Evolutionary conservation across 495 filamentous ascomycete species (phyloP), one percentile per base, ranked within the genome.

Genomic region (Filosporella fistucella): DNA sequence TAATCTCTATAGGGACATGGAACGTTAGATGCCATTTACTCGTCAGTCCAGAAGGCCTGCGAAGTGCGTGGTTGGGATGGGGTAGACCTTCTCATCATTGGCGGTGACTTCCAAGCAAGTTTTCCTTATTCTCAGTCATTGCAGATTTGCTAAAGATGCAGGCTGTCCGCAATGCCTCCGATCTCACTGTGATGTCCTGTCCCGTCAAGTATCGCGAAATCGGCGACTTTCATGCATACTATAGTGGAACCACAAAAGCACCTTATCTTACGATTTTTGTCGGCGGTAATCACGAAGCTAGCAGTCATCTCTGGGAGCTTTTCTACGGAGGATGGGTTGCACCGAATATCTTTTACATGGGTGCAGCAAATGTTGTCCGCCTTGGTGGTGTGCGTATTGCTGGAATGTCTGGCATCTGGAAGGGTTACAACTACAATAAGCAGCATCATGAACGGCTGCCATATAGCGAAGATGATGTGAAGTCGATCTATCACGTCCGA

Each of bases 261-360:
- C 93, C 94, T 0, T 94, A 87, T 54, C 69, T 93, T 21, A 98
- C 94, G 14, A 68, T 97, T 45, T 97, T 97, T 63, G 78, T 95
- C 40, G 91, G 82, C 29, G 93, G 93, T 7, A 98, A 98, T 60
- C 93, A 98, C 53, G 93, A 98, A 64, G 89, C 93, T 0, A 82
- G 85, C 50, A 89, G 85, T 25, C 75, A 96, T 60, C 63, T 95
- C 0, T 89, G 77, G 68, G 93, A 98, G 60, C 76, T 98, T 2
- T 94, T 88, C 68, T 95, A 97, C 62, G 93, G 93, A 32, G 93
- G 93, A 29, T 98, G 93, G 93, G 93, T 88, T 1, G 91, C 91
- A 1, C 90, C 87, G 14, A 95, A 91, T 43, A 98, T 98, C 42
- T 98, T 94, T 70, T 98, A 95, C 68, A 65, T 97, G 55, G 93